Base-by-base conservation (phyloP, 139 green algal species). In the Haematococcus lacustris region DNA sequence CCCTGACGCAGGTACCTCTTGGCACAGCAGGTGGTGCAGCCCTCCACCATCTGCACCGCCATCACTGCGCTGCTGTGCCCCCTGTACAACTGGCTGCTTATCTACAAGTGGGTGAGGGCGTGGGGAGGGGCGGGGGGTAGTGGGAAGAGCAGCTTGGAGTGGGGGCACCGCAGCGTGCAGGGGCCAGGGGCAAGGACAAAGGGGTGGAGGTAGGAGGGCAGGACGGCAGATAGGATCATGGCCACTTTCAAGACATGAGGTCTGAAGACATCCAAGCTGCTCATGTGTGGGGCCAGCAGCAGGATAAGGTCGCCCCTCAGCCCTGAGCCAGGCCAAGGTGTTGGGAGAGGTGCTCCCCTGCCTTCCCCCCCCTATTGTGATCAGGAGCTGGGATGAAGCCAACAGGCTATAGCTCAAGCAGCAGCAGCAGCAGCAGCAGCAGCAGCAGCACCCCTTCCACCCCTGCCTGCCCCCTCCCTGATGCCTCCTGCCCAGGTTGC, bases 1-100 rank as follows among this genome's bases (percentile, higher is more conserved):
- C n/a, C n/a, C n/a, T n/a, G n/a, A 25, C 57, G 23, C 53, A 75
- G 83, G 5, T 91, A 91, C 71, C 76, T 91, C 3, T 72, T 80
- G 37, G 71, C 78, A 2, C 88, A 93, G 82, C 76, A 76, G 25
- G 74, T 88, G 25, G 85, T 92, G 4, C 30, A 73, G 5, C 82
- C 88, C 1, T 53, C 81, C 34, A 88, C 79, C 6, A 67, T 83
- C 0, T 80, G 75, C 50, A 80, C 75, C 32, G 25, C 64, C 51
- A 73, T 80, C 68, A 76, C 75, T 1, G 51, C 63, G 1, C 59
- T 65, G 23, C 53, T 86, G 38, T 79, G 66, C 43, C 80, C 80
- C 0, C 35, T 78, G 9, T 86, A 81, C 71, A 85, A 85, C 66
- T 85, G 66, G 64, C 34, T 82, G 6, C 57, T 85, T 38, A 78